A percentile compares a stretch with the other conserved stretches of the same genome.
These are phyloP conservation scores for Collariella sp. DNA, from an alignment of 495 filamentous ascomycete species.

Conservation along the genomic window DNA sequence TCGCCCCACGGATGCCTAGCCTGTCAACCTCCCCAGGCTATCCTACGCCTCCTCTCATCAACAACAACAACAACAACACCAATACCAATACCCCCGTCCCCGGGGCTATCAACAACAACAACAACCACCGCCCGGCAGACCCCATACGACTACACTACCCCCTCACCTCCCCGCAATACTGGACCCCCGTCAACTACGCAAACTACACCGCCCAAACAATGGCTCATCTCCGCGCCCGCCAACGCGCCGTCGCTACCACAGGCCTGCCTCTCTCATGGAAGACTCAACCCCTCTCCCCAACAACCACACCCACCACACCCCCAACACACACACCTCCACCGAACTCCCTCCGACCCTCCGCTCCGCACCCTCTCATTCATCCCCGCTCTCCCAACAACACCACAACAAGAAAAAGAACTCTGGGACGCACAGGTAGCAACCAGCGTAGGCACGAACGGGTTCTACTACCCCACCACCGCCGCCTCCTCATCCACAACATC, in stretches of 20 bases:
- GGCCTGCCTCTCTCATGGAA: conserved; percentile 22
- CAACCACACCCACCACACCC: too few relatives aligned
- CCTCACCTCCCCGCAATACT: neutral
- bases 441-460: neutral
- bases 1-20: neutral
- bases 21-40: neutral
- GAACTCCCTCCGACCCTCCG: too few relatives aligned
- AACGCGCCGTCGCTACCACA: neutral
- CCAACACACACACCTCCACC: too few relatives aligned
- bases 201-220: conserved; percentile 22
- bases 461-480: neutral
- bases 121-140: neutral
- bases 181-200: conserved; percentile 21
- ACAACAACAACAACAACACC: conserved; percentile 3
- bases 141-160: neutral
- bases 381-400: too few relatives aligned
- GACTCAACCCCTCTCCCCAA: conserved; percentile 13
- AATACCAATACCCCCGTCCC: neutral
- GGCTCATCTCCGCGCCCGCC: conserved; percentile 11
- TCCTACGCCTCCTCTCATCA: neutral
- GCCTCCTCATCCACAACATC: too few relatives aligned
- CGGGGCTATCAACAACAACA: neutral
- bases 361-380: too few relatives aligned
- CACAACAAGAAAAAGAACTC: conserved; percentile 19
- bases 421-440: neutral